phyloP scores from a whole-genome alignment of 306 rosid species.

The Glycyrrhiza uralensis region DNA sequence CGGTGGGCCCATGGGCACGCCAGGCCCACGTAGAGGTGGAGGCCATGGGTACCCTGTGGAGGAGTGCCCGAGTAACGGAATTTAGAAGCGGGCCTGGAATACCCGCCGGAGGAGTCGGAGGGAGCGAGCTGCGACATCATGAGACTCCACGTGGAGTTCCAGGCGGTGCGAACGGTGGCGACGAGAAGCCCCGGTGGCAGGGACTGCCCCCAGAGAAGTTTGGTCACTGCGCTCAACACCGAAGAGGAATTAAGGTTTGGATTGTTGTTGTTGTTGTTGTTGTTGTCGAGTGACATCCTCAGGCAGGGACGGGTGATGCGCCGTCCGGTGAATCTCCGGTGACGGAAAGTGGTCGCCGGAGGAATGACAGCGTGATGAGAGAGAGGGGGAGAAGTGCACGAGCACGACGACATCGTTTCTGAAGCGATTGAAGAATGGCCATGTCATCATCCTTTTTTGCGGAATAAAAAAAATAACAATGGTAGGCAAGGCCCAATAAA shows the following conservation, averaged over 20 bases:
- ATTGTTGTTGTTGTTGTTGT: slow-evolving; percentile 22
- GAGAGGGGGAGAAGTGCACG: neutral
- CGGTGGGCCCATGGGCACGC: slow-evolving; percentile 99
- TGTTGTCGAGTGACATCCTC: slow-evolving; percentile 48
- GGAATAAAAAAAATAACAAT: too few species aligned
- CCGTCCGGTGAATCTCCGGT: neutral
- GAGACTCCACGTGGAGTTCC: slow-evolving; percentile 82
- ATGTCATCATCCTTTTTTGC: too few species aligned
- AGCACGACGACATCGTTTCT: slow-evolving; percentile 24
- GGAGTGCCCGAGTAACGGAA: slow-evolving; percentile 45
- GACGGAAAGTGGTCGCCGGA: slow-evolving; percentile 12
- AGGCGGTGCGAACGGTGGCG: slow-evolving; percentile 72
- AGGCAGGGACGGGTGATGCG: slow-evolving; percentile 4
- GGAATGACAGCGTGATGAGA: slow-evolving; percentile 17
- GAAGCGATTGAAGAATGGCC: neutral
- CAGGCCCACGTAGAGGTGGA: slow-evolving; percentile 81
- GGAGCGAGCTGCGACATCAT: slow-evolving; percentile 98
- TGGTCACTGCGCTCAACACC: slow-evolving; percentile 48
- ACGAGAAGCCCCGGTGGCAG: slow-evolving; percentile 82
- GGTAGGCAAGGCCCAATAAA: neutral
- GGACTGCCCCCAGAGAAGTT: slow-evolving; percentile 85
- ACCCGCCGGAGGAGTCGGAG: slow-evolving; percentile 67
- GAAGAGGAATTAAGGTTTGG: slow-evolving; percentile 41
- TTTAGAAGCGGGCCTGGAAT: slow-evolving; percentile 67
- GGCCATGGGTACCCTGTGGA: slow-evolving; percentile 2